Conservation (phyloP, 2,329 filamentous ascomycete genomes). For the Penicillium sp. region DNA sequence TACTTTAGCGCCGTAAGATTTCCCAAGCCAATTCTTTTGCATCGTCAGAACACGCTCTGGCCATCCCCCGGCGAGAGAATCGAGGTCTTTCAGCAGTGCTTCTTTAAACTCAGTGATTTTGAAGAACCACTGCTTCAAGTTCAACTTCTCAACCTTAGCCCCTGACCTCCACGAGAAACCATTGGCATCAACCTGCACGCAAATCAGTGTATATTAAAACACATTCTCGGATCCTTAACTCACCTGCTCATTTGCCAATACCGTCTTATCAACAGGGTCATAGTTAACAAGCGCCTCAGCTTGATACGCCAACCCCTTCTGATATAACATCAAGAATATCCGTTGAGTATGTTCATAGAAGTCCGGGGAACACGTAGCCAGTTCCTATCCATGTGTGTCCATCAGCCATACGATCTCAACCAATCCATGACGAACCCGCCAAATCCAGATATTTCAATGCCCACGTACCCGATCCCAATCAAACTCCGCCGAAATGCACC, state of each 20-base stretch:
- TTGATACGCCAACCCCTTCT: constrained; percentile 76
- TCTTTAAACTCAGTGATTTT: constrained; percentile 78
- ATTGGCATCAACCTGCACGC: constrained; percentile 66
- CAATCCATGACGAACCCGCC: background rate
- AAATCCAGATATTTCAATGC: background rate
- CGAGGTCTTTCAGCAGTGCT: constrained; percentile 67
- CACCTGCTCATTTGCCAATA: constrained; percentile 82
- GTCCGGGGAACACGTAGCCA: constrained; percentile 77
- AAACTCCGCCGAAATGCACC: constrained; percentile 76
- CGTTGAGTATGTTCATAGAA: constrained; percentile 90
- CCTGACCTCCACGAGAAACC: constrained; percentile 86
- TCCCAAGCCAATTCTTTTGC: constrained; percentile 87
- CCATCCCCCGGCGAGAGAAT: constrained; percentile 68
- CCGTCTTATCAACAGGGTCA: constrained; percentile 84
- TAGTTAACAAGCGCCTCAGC: constrained; percentile 84
- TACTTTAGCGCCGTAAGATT: constrained; percentile 69
- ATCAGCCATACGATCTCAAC: constrained; percentile 1
- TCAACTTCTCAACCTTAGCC: constrained; percentile 75
- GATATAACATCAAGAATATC: constrained; percentile 74
- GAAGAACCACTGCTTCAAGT: constrained; percentile 86
- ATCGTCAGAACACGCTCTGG: constrained; percentile 78
- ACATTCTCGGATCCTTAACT: background rate
- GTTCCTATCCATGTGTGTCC: constrained; percentile 58
- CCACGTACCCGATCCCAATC: constrained; percentile 74
- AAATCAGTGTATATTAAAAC: constrained; percentile 4